Conservation (phyloP, 345 rosid species). For the Hevea brasiliensis region DNA sequence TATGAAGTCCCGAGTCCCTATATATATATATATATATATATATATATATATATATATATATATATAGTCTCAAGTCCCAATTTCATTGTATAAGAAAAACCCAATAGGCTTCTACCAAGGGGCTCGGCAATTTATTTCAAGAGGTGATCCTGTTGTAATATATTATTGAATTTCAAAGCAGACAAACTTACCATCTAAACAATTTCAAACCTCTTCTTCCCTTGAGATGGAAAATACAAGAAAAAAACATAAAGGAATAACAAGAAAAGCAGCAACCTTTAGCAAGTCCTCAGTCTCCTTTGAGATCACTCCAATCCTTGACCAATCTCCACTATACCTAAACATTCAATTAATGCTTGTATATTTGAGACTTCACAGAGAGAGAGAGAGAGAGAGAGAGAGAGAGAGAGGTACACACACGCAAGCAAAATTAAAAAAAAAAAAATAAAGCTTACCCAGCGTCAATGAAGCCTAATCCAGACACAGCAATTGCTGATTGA, state of each 20-base stretch:
- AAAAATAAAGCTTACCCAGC: constrained; percentile 52
- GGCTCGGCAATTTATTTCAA: too few relatives aligned
- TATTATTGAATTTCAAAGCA: too few relatives aligned
- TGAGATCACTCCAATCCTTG: constrained; percentile 82
- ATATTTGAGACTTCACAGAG: neutral
- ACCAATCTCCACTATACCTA: constrained; percentile 95
- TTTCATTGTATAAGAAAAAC: too few relatives aligned
- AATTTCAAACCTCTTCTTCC: constrained; percentile 30
- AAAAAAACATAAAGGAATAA: constrained; percentile 67
- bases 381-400: too few relatives aligned
- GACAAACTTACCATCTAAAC: neutral
- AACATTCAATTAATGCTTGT: neutral
- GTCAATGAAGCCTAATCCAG: constrained; percentile 73
- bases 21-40: too few relatives aligned
- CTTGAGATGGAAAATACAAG: constrained; percentile 44
- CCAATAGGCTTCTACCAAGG: too few relatives aligned
- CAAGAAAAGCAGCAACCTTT: constrained; percentile 62
- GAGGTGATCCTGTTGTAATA: too few relatives aligned
- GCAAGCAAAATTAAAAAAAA: too few relatives aligned
- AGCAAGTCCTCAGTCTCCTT: constrained; percentile 63
- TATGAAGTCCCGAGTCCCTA: too few relatives aligned
- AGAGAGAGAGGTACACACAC: too few relatives aligned
- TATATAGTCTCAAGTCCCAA: too few relatives aligned
- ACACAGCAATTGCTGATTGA: constrained; percentile 44
- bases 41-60: too few relatives aligned